These are phyloP conservation scores for Coemansia sp. DNA, from an alignment of 192 early-diverging fungal species.

Conservation along the genomic window DNA sequence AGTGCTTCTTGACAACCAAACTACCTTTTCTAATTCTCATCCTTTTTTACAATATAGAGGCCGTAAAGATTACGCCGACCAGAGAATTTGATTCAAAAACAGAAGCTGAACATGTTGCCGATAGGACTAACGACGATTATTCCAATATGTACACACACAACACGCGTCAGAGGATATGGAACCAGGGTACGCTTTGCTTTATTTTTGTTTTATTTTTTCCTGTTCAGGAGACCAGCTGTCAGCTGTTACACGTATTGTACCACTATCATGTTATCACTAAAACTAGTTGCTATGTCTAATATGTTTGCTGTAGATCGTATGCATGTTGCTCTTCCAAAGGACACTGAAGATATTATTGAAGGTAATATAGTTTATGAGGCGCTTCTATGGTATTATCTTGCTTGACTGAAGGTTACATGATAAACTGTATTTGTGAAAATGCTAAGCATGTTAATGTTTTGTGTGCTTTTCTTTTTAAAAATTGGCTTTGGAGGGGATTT, in stretches of 20 bases:
- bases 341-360: slow-evolving; percentile 44
- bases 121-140: not conserved
- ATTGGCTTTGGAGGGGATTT: not conserved
- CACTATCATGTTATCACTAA: not conserved
- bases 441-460: too few relatives aligned
- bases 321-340: slow-evolving; percentile 40
- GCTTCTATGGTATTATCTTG: not conserved
- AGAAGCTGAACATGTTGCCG: not conserved
- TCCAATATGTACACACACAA: not conserved
- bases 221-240: not conserved
- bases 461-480: not conserved
- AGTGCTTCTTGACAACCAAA: not conserved
- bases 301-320: not conserved
- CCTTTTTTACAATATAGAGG: not conserved
- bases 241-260: not conserved
- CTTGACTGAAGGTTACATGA: not conserved
- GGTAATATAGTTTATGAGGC: slow-evolving; percentile 1
- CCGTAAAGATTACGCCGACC: too few relatives aligned
- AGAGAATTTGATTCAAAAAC: not conserved
- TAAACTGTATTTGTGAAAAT: too few relatives aligned
- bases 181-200: not conserved
- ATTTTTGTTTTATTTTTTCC: not conserved
- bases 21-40: not conserved
- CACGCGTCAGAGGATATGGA: slow-evolving; percentile 20
- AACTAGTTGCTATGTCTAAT: not conserved